Evolutionary conservation across 2,329 filamentous ascomycete genomes (phyloP), one percentile per base, ranked within the genome.

Genomic region (Penicillium vulpinum): DNA sequence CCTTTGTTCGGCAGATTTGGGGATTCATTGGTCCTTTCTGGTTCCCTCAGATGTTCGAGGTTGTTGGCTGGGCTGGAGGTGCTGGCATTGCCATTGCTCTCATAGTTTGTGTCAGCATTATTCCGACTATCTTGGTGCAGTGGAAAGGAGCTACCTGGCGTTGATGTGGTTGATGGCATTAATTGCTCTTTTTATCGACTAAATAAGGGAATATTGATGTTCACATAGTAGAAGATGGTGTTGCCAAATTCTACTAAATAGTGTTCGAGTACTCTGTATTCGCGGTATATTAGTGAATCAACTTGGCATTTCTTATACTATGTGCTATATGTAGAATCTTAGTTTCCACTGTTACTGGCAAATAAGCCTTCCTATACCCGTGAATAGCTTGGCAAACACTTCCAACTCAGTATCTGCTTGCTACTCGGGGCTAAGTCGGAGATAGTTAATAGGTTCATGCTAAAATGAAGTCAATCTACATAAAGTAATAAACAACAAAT

Each of bases 1-100:
- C 79, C 1, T 79, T 86, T 60, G 77, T 87, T 2, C 77, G 84
- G 29, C 70, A 65, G 44, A 69, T 66, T 0, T 74, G 72, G 71
- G 72, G 72, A 2, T 75, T 75, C 43, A 68, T 73, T 44, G 72
- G 72, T 2, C 73, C 72, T 6, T 75, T 75, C 58, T 75, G 73
- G 73, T 74, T 73, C 44, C 65, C 70, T 15, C 43, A 63, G 13
- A 72, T 74, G 69, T 74, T 74, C 11, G 62, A 67, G 16, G 66
- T 54, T n/a, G 66, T 73, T 41, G 71, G 70, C 4, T 56, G 72
- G 22, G 68, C 62, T 35, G 65, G 60, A 7, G 73, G 71, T 38
- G 60, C 70, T 1, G 71, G 71, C 18, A 63, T 73, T 13, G 64
- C 62, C 2, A 56, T 61, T 38, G 72, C 64, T 18, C 51, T 74